These are phyloP conservation scores for Xylariomycetidae sp. DNA, from an alignment of 2,329 filamentous ascomycete genomes.

Conservation along the genomic window DNA sequence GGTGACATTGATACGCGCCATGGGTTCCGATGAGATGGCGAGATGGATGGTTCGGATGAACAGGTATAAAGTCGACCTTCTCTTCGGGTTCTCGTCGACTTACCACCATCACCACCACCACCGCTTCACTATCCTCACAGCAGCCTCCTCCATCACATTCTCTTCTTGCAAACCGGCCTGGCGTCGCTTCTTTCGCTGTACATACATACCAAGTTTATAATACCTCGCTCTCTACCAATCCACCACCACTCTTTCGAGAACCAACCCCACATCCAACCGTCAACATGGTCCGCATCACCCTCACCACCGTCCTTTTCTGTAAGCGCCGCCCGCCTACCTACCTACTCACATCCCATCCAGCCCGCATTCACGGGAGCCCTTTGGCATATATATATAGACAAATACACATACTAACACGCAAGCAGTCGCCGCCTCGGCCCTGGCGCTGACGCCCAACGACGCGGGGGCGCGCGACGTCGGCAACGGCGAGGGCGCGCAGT, in stretches of 20 bases:
- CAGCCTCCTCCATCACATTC: constrained; percentile 1
- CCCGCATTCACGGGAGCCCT: neutral
- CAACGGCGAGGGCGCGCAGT: constrained; percentile 26
- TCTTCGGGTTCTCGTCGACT: too few species aligned
- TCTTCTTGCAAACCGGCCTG: constrained; percentile 6
- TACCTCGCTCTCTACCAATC: neutral
- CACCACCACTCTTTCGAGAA: constrained; percentile 1
- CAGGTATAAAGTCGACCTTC: too few species aligned
- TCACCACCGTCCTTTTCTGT: constrained; percentile 24
- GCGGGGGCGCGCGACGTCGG: constrained; percentile 30
- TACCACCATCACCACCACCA: too few species aligned
- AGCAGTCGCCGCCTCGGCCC: constrained; percentile 23
- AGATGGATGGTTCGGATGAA: too few species aligned
- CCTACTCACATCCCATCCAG: neutral
- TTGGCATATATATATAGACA: neutral
- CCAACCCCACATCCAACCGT: constrained; percentile 4
- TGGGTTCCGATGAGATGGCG: too few species aligned
- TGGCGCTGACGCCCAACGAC: constrained; percentile 29
- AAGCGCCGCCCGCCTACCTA: constrained; percentile 12
- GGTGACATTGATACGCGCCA: too few species aligned
- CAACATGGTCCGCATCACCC: constrained; percentile 30
- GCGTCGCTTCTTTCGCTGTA: constrained; percentile 8
- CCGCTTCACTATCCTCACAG: constrained; percentile 1
- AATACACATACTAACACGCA: constrained; percentile 8
- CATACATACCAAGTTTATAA: neutral